Conservation (phyloP, 148 eudicot species). For the Rhododendron henanense region DNA sequence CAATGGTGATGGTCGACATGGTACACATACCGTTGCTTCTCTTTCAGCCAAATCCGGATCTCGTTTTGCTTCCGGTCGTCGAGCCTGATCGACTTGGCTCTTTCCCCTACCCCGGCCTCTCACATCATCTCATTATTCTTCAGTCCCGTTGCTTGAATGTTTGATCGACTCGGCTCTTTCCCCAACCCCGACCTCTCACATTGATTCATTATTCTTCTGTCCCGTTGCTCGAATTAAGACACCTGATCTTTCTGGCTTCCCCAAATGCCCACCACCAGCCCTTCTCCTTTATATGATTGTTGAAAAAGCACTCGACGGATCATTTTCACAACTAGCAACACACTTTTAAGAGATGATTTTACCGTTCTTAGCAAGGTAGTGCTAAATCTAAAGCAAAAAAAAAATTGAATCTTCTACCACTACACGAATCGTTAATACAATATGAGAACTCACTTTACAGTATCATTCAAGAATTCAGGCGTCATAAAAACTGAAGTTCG, state of each 20-base stretch:
- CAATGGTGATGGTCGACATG: not conserved
- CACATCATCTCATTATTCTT: too few species aligned
- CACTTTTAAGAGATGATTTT: not conserved
- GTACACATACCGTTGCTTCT: too few species aligned
- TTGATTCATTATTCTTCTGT: not conserved
- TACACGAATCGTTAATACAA: not conserved
- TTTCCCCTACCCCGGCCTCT: too few species aligned
- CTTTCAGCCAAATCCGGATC: not conserved
- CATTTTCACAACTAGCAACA: not conserved
- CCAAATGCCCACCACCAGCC: not conserved
- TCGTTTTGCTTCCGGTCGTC: not conserved
- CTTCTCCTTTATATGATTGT: not conserved
- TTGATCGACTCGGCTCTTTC: not conserved
- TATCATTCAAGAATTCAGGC: not conserved
- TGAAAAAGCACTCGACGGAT: not conserved
- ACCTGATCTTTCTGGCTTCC: not conserved
- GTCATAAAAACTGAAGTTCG: not conserved
- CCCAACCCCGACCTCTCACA: not conserved
- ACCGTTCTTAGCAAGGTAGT: not conserved
- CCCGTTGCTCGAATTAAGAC: not conserved
- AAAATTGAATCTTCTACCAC: not conserved
- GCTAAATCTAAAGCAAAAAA: not conserved
- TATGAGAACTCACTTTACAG: not conserved
- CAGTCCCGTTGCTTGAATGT: too few species aligned
- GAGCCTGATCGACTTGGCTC: not conserved